phyloP scores from a whole-genome alignment of 139 green algal species.

The Ettlia oleoabundans region DNA sequence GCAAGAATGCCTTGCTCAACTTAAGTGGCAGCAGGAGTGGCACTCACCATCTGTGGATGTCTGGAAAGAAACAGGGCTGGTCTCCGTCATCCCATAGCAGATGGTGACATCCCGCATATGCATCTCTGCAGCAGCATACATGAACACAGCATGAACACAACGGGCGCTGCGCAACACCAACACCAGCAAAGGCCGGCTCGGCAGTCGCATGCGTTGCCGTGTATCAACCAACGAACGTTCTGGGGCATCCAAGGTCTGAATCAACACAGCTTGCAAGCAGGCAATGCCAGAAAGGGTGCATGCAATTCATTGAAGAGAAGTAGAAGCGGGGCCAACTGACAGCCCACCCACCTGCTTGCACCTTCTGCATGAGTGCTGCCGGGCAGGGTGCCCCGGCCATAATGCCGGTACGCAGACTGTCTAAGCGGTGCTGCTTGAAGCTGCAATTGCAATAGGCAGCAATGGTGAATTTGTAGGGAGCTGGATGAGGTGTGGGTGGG shows the following conservation, averaged over 20 bases:
- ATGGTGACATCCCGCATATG: conserved; percentile 40
- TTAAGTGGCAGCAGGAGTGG: background rate
- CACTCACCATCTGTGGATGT: conserved; percentile 19
- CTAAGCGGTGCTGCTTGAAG: conserved; percentile 16
- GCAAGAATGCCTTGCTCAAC: too few relatives aligned
- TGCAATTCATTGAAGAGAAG: background rate
- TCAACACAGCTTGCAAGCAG: background rate
- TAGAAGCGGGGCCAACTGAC: background rate
- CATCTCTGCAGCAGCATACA: conserved; percentile 4
- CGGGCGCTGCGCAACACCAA: too few relatives aligned
- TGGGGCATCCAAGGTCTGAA: too few relatives aligned
- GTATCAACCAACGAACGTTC: background rate
- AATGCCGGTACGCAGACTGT: conserved; percentile 44
- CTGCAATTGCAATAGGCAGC: background rate
- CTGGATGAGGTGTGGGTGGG: too few relatives aligned
- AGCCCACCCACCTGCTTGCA: conserved; percentile 1
- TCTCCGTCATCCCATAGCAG: conserved; percentile 46
- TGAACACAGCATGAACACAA: background rate
- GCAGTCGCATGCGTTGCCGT: background rate
- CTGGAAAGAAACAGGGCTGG: conserved; percentile 44
- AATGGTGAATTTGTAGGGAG: background rate
- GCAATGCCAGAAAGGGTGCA: background rate
- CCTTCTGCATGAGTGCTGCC: conserved; percentile 35
- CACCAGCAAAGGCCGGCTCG: background rate
- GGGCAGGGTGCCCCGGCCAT: conserved; percentile 48